Conservation (phyloP, 768 basidiomycete genomes). For the Termitomyces sp. region DNA sequence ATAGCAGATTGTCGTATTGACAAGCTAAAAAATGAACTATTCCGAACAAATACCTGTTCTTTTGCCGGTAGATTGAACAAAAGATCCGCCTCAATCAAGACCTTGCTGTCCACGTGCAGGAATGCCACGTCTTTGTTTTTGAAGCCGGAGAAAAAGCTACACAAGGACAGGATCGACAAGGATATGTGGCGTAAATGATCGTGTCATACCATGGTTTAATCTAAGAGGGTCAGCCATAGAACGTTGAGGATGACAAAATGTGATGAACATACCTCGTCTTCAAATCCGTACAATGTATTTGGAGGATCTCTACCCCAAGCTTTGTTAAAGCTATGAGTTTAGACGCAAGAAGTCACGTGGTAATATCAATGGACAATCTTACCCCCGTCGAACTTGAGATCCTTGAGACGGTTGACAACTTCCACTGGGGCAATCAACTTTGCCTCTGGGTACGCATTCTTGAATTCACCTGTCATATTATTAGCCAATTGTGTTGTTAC, state of each 20-base stretch:
- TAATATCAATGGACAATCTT: conserved; percentile 16
- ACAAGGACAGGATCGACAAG: background rate
- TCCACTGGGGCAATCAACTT: conserved; percentile 60
- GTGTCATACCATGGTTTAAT: conserved; percentile 37
- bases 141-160: conserved; percentile 57
- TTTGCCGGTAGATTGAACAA: conserved; percentile 74
- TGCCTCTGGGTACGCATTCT: conserved; percentile 57
- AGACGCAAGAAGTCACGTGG: background rate
- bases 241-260: background rate
- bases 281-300: conserved; percentile 62
- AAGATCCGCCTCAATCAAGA: conserved; percentile 70
- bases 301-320: conserved; percentile 52
- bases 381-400: conserved; percentile 58
- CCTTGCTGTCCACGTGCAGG: conserved; percentile 58
- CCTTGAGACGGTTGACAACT: conserved; percentile 40
- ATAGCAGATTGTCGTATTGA: background rate
- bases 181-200: background rate
- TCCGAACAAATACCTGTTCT: conserved; percentile 50
- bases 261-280: conserved; percentile 39
- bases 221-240: conserved; percentile 13
- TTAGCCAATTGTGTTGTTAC: background rate
- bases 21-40: too few species aligned
- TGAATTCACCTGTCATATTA: conserved; percentile 40
- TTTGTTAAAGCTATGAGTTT: conserved; percentile 10
- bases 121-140: conserved; percentile 77